Evolutionary conservation across 176 grass and related monocot species (phyloP), one percentile per base, ranked within the genome.

Genomic region (Carex parvula): DNA sequence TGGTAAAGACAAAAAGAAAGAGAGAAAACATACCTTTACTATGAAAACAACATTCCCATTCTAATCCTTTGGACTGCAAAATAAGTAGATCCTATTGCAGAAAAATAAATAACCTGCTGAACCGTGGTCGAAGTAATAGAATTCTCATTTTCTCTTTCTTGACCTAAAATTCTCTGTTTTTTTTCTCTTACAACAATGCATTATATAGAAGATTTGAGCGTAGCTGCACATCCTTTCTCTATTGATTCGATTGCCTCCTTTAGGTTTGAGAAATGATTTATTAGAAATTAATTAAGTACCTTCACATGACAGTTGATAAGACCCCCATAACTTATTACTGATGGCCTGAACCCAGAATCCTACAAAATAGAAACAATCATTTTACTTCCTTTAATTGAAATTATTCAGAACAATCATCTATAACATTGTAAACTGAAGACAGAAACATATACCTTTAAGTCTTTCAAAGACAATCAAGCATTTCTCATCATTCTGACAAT

Each of bases 1-100:
- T 41, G 14, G 14, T 81, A 81, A 62, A 62, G 10, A 42, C 32
- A 62, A 60, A 81, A 63, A 6, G 0, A 76, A 12, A 42, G 29
- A 13, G 6, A 15, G 50, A 82, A 83, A 84, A 73, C 57, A 88
- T 94, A 98, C 95, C 92, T 98, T 91, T 22, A 98, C 92, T 24
- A 98, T 90, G 53, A 98, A 98, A 85, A 98, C 95, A 52, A 86
- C 66, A 92, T 97, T 97, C 95, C 94, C 95, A 94, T 85, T 97
- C 95, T 86, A 97, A 79, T 89, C 92, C 95, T 92, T 98, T 98
- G 73, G 92, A 94, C 92, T 81, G 68, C 24, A 78, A 61, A 10
- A 37, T 60, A 61, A 33, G 39, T 61, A 84, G 63, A 46, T 84
- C 42, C 37, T 71, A 84, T 56, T 20, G 1, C 18, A 85, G 29